Base-by-base conservation (phyloP, 2,329 filamentous ascomycete genomes). In the Aspergillus arachidicola region DNA sequence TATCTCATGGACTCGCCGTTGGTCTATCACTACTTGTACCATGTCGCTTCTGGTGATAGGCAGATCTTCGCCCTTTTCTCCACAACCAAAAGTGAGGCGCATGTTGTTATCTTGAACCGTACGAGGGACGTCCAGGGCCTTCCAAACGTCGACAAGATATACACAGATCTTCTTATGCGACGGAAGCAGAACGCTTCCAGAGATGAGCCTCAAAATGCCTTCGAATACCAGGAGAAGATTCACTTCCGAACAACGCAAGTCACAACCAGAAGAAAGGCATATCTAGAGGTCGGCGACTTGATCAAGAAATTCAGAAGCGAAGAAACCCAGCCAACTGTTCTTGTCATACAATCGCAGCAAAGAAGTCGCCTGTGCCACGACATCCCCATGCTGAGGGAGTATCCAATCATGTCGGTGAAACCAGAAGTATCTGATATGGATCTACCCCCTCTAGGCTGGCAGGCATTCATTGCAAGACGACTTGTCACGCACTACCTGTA, bases 31-130 rank as follows among this genome's bases (percentile, higher is more conserved):
- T 97, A 95, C 73, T 83, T 99, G 32, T 97, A 97, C 62, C 95
- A 99, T 78, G 91, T 99, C 72, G 89, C 90, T 51, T 89, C 93
- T 14, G 93, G 94, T 3, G 94, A 99, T 62, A 87, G 93, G 41
- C 94, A 99, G 73, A 90, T 99, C 58, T 98, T 97, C 76, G 94
- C 93, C 0, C 77, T 99, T 6, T 97, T 99, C 78, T 98, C 94
- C 0, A 94, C 93, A 0, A 87, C 87, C 0, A 90, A 86, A 66
- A 85, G 89, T 14, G 89, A 95, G 71, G 95, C 94, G 0, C 88
- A 97, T 71, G 87, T 99, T 57, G 85, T 98, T 57, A 90, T 97
- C n/a, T 84, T 97, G 43, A 94, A 95, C 74, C 91, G 90, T 72
- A 89, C 86, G 53, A 90, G 89, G 69, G 94, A 97, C 69, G 85